Percentiles rank a stretch among this genome's conserved stretches.
These are phyloP conservation scores for Buxus sempervirens DNA, from an alignment of 164 flowering plant genomes.

Conservation along the genomic window DNA sequence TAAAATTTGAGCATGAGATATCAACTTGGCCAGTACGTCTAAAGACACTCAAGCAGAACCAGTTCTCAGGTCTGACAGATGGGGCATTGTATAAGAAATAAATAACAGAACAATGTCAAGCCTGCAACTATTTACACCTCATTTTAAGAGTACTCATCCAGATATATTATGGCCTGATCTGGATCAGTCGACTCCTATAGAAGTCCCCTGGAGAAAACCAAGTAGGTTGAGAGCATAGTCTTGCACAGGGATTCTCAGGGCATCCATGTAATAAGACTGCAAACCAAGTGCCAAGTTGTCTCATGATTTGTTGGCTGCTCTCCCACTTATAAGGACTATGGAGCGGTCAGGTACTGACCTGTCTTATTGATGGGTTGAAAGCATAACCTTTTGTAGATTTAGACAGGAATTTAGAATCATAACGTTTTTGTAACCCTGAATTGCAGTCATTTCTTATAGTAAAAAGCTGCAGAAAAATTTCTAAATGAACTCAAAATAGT, in stretches of 20 bases:
- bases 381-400: neutral
- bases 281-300: too few relatives aligned
- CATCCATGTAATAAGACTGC: too few relatives aligned
- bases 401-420: neutral
- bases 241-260: too few relatives aligned
- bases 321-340: neutral
- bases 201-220: neutral
- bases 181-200: neutral
- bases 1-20: too few relatives aligned
- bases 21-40: too few relatives aligned
- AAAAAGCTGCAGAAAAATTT: too few relatives aligned
- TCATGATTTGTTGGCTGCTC: neutral
- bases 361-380: neutral
- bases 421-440: too few relatives aligned
- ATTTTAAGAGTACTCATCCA: neutral
- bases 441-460: too few relatives aligned
- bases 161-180: neutral
- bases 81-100: neutral
- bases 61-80: neutral
- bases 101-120: neutral
- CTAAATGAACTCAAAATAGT: too few relatives aligned
- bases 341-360: neutral
- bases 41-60: neutral
- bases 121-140: neutral
- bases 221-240: neutral